phyloP scores from a whole-genome alignment of 1,284 basidiomycete genomes.

The Puccinia brachypodii region DNA sequence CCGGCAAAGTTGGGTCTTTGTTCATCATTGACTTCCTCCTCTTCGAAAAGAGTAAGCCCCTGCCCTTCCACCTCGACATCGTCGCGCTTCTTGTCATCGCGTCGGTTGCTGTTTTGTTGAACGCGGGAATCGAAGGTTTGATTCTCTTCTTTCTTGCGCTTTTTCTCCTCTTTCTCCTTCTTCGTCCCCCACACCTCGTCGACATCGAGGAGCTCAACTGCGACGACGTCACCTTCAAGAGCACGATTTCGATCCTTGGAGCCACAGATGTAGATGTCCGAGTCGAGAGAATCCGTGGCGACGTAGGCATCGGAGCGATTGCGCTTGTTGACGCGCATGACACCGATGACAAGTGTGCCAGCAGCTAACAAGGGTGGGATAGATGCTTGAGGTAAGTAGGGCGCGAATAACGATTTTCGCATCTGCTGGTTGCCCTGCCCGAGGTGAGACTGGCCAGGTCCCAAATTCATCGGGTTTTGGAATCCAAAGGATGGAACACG shows the following conservation, averaged over 20 bases:
- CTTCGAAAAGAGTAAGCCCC: slow-evolving; percentile 91
- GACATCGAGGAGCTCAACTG: slow-evolving; percentile 91
- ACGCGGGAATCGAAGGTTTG: slow-evolving; percentile 79
- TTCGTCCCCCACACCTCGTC: slow-evolving; percentile 99
- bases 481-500: slow-evolving; percentile 97
- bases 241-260: slow-evolving; percentile 99
- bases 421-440: slow-evolving; percentile 67
- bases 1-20: slow-evolving; percentile 85
- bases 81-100: slow-evolving; percentile 99
- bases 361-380: slow-evolving; percentile 95
- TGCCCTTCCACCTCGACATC: slow-evolving; percentile 99
- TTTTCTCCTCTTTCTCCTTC: slow-evolving; percentile 99
- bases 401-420: slow-evolving; percentile 97
- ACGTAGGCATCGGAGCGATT: slow-evolving; percentile 99
- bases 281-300: slow-evolving; percentile 96
- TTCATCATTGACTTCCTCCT: slow-evolving; percentile 95
- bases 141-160: slow-evolving; percentile 99
- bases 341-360: slow-evolving; percentile 96
- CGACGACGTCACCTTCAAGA: slow-evolving; percentile 96
- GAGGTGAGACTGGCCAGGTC: slow-evolving; percentile 73
- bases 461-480: slow-evolving; percentile 90
- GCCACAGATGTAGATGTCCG: slow-evolving; percentile 86
- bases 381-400: slow-evolving; percentile 96
- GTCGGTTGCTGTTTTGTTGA: slow-evolving; percentile 67
- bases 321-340: slow-evolving; percentile 96